Percentiles rank a stretch among this genome's conserved stretches.
Evolutionary conservation across 202 grass and related monocot genomes (phyloP).

Genomic region (Elaeis oleifera): DNA sequence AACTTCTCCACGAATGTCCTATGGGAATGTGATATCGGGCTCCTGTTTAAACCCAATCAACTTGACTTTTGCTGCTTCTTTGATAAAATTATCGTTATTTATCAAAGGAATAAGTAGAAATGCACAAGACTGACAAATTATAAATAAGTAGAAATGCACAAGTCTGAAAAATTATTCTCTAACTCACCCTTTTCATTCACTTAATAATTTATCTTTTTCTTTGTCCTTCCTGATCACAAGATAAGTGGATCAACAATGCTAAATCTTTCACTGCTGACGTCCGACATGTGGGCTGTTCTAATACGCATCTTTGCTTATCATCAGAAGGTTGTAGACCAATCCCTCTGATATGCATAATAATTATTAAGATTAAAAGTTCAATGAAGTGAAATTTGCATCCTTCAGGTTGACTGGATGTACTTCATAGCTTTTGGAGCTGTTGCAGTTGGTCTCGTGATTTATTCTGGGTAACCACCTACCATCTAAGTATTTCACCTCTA

Average conservation of each 20-base stretch:
- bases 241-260: conserved; percentile 56
- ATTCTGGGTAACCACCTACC: conserved; percentile 32
- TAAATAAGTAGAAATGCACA: no score
- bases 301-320: conserved; percentile 84
- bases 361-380: no score
- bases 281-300: conserved; percentile 94
- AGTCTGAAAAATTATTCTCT: no score
- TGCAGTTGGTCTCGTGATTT: conserved; percentile 51
- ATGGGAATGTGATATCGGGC: no score
- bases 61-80: not conserved
- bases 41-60: no score
- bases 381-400: conserved; percentile 4
- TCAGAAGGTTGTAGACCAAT: conserved; percentile 48
- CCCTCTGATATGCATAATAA: not conserved
- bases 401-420: conserved; percentile 92
- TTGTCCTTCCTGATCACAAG: conserved; percentile 17
- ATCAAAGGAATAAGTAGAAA: no score
- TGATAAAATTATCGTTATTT: no score
- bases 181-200: not conserved
- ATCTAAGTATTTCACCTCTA: not conserved
- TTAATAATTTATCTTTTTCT: not conserved
- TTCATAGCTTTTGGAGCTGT: conserved; percentile 66
- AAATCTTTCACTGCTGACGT: conserved; percentile 87
- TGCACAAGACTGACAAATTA: no score
- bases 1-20: no score